Conservation (phyloP, 306 rosid species). For the Castanospermum australe region DNA sequence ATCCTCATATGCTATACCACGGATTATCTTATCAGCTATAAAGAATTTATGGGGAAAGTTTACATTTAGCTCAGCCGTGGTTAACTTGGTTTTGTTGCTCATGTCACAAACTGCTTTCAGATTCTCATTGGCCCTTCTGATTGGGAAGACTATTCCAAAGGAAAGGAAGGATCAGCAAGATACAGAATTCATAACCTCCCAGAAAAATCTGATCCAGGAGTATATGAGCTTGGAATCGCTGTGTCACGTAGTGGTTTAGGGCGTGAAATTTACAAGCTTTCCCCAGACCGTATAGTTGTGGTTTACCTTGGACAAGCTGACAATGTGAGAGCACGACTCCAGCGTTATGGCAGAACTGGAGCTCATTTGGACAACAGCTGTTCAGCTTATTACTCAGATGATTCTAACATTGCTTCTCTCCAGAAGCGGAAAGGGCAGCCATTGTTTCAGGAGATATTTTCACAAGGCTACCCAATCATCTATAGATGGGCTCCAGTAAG, state of each 20-base stretch:
- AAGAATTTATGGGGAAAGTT: neutral
- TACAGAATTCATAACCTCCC: conserved; percentile 81
- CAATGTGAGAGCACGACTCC: conserved; percentile 67
- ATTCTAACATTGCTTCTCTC: conserved; percentile 11
- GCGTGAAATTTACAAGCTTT: conserved; percentile 54
- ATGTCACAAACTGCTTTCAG: conserved; percentile 33
- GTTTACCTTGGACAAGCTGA: conserved; percentile 80
- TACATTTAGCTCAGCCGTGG: neutral
- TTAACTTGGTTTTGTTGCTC: neutral
- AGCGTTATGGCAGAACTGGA: conserved; percentile 73
- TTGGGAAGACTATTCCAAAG: conserved; percentile 71
- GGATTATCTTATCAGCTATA: neutral
- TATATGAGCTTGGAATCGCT: conserved; percentile 78
- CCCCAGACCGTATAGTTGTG: conserved; percentile 42
- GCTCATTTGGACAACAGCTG: conserved; percentile 58
- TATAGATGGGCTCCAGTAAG: conserved; percentile 93
- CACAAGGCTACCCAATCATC: conserved; percentile 57
- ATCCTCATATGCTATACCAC: neutral
- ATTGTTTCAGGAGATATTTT: conserved; percentile 62
- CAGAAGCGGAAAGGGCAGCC: conserved; percentile 47
- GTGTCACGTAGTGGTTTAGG: conserved; percentile 38
- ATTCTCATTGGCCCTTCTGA: conserved; percentile 78
- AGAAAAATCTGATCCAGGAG: conserved; percentile 50
- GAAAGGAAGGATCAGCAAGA: conserved; percentile 68
- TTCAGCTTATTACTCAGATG: neutral